These are phyloP conservation scores for Hysterangium stoloniferum DNA, from an alignment of 768 basidiomycete genomes.

Conservation along the genomic window DNA sequence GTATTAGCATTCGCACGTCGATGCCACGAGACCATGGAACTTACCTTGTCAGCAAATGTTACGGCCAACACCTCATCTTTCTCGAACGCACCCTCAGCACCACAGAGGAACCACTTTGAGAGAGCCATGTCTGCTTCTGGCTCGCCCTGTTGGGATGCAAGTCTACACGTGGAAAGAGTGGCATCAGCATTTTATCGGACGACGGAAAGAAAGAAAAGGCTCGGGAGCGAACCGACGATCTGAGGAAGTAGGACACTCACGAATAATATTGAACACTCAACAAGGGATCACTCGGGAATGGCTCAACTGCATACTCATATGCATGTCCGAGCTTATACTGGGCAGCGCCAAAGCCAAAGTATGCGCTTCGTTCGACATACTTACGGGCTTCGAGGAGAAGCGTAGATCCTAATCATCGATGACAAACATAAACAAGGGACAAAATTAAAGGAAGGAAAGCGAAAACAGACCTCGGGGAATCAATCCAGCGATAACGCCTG, in stretches of 20 bases:
- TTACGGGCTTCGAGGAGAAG: constrained; percentile 56
- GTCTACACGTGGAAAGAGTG: constrained; percentile 19
- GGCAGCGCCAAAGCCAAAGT: constrained; percentile 73
- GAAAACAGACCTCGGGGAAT: constrained; percentile 7
- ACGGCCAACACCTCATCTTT: constrained; percentile 83
- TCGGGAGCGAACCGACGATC: neutral
- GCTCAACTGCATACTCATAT: constrained; percentile 84
- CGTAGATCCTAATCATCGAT: constrained; percentile 38
- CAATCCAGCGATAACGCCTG: constrained; percentile 20
- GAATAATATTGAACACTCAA: constrained; percentile 86
- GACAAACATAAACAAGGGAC: neutral
- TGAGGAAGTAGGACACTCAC: constrained; percentile 17
- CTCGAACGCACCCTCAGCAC: constrained; percentile 62
- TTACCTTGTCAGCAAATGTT: constrained; percentile 78
- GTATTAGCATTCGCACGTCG: neutral
- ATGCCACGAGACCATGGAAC: neutral
- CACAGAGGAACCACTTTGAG: constrained; percentile 95
- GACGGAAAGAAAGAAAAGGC: neutral
- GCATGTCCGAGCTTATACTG: constrained; percentile 92
- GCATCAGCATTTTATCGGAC: neutral
- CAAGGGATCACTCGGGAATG: constrained; percentile 82
- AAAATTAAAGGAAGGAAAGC: neutral
- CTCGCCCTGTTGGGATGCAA: constrained; percentile 80
- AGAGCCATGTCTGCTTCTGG: constrained; percentile 95
- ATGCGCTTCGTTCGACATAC: constrained; percentile 80